These are phyloP conservation scores for Hypoxylon sp. DNA, from an alignment of 2,329 filamentous ascomycete species.

Conservation along the genomic window DNA sequence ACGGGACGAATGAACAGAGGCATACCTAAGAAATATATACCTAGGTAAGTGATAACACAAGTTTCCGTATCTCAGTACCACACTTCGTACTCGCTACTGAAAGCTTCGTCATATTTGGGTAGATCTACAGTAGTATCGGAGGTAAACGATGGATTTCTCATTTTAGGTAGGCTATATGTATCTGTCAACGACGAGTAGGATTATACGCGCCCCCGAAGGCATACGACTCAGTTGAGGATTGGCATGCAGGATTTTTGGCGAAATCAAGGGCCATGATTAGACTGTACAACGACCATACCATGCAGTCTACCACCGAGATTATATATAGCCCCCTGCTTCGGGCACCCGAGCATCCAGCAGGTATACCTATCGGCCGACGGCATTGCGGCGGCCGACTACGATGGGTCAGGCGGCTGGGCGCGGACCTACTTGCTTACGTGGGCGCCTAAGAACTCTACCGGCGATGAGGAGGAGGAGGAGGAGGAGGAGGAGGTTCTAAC, in stretches of 20 bases:
- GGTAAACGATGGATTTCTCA: not conserved
- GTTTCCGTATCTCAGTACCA: not conserved
- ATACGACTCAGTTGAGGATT: not conserved
- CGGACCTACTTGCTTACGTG: conserved; percentile 39
- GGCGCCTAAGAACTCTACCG: not conserved
- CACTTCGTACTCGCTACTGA: conserved; percentile 3
- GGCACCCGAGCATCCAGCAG: conserved; percentile 42
- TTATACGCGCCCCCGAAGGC: not conserved
- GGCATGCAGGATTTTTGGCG: not conserved
- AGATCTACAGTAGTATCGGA: not conserved
- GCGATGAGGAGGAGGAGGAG: not conserved
- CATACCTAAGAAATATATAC: no score
- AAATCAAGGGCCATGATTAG: not conserved
- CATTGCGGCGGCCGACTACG: conserved; percentile 29
- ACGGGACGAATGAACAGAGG: no score
- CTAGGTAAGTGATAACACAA: not conserved
- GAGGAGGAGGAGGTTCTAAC: conserved; percentile 16
- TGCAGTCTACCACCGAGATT: not conserved
- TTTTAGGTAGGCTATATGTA: conserved; percentile 6
- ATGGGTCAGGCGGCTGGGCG: conserved; percentile 37
- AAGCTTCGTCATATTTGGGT: not conserved
- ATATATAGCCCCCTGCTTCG: conserved; percentile 23
- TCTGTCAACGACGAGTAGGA: not conserved
- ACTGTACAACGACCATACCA: not conserved
- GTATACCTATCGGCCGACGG: conserved; percentile 36